Evolutionary conservation across 352 stramenopile species (phyloP), one percentile per base, ranked within the genome.

Genomic region (Phytophthora hibernalis): DNA sequence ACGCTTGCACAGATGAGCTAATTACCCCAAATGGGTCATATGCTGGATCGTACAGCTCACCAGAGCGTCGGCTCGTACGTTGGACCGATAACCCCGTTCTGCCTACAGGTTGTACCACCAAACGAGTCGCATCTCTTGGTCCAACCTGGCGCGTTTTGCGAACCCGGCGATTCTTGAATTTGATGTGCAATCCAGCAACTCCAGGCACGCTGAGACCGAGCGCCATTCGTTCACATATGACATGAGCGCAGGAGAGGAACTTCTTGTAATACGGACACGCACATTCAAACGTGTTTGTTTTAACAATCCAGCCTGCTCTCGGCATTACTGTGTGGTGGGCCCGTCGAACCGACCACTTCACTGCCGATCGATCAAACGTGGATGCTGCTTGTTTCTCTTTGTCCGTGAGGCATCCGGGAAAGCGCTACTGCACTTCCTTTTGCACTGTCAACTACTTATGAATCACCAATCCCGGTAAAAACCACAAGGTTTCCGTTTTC

Each of bases 161-260:
- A 49, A 49, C 16, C 11, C 43, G 43, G 20, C 43, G 43, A 20
- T 49, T n/a, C n/a, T 49, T 49, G 13, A 49, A 49, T 10, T 49
- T 49, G 5, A 49, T 15, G 22, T 49, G 18, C 10, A 31, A 15
- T n/a, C 43, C 43, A 49, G 9, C 22, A n/a, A 49, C 43, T 7
- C 18, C 43, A 31, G 43, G 21, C 11, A 49, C 21, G 22, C 21
- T 49, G 18, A 49, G 43, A 7, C 43, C 18, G 31, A 26, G 18
- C 3, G 43, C 18, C 22, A 30, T 30, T 1, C 43, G 43, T 6
- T 20, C 43, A 30, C n/a, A 49, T 9, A 49, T 49, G 5, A 49
- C 43, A 30, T 49, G 43, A 8, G 43, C 43, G 9, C 43, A 49
- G 3, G 43, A 49, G 8, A 49, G 0, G 16, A 49, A 13, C 21